Evolutionary conservation across 345 rosid genomes (phyloP), one percentile per base, ranked within the genome.

Genomic region (Aquilaria yunnanensis): DNA sequence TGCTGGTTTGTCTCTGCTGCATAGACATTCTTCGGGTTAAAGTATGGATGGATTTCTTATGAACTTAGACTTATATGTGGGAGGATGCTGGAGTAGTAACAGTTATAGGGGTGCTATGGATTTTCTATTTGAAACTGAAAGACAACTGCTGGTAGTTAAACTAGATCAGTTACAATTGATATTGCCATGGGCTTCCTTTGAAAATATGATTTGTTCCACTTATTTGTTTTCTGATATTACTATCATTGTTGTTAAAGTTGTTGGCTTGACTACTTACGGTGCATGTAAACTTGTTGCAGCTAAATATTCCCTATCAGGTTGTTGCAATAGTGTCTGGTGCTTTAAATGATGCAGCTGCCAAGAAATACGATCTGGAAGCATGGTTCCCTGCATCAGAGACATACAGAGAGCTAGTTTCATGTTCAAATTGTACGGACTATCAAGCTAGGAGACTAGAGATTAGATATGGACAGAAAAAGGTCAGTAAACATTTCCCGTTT

Each of bases 381-480:
- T 81, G 85, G 86, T 84, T 77, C 67, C 89, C 89, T 59, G 89
- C 84, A 60, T 85, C 87, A 0, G 70, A 74, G 47, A 67, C 85
- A 12, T 80, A 78, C 57, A 80, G 85, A 69, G 90, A 85, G 71
- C 70, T 85, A 57, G 87, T 85, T 47, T 85, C 85, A 23, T 82
- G 90, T 51, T 85, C 90, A 3, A 81, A 85, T 61, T 85, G 90
- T 67, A 82, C 82, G 0, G 90, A 85, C 61, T 85, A 78, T 69
- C 90, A 85, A 59, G 68, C 85, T 2, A 82, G 90, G 67, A 82
- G 79, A 68, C 57, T 77, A 61, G 83, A 80, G 68, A 85, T 74
- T 46, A 77, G 87, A 57, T 81, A 67, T 57, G 87, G 90, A 34
- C 86, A 79, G 79, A 79, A 81, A 75, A 84, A 79, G 90, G 90